Base-by-base conservation (phyloP, 2,329 filamentous ascomycete species). In the Aspergillus persii region DNA sequence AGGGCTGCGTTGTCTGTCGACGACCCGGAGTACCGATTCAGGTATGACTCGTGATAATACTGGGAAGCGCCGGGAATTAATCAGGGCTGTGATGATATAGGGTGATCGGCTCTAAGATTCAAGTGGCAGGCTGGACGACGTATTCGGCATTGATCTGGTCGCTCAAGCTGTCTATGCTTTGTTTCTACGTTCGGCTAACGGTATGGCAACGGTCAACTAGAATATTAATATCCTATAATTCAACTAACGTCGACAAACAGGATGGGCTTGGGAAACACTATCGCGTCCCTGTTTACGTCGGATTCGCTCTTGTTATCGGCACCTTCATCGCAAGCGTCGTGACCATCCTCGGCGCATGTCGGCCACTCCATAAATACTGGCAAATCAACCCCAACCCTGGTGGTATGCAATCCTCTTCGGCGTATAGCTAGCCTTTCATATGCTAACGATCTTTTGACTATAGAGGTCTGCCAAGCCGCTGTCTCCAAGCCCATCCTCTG, bases 311-410 rank as follows among this genome's bases (percentile, higher is more conserved):
- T 8, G 75, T 85, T 9, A 66, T 74, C 2, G 64, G 63, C 2
- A 81, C 78, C 3, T 85, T 79, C 57, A 27, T 84, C 8, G 75
- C 74, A 0, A 77, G 78, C 8, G 67, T 82, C 11, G 68, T 84
- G 31, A 78, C 79, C 2, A 76, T 85, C 11, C 75, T 83, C 18
- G 68, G 80, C 1, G 75, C 77, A 30, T 86, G 84, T 63, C 74
- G 74, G 5, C 83, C 83, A 2, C 78, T 86, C 36, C 63, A 73
- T 36, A 76, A 76, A 27, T 80, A 83, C 64, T 86, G 84, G 83
- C 83, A 86, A 67, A 84, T 86, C 54, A 75, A 79, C 53, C 84
- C 84, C 0, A 73, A 86, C 30, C 84, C 84, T 1, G 83, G 83
- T 23, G 78, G 81, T 82, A 66, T 71, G 80, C 73, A 4, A 23